A percentile compares a stretch with the other conserved stretches of the same genome.
These are phyloP conservation scores for Cyclotella kingstonii DNA, from an alignment of 108 stramenopile species.

Conservation along the genomic window DNA sequence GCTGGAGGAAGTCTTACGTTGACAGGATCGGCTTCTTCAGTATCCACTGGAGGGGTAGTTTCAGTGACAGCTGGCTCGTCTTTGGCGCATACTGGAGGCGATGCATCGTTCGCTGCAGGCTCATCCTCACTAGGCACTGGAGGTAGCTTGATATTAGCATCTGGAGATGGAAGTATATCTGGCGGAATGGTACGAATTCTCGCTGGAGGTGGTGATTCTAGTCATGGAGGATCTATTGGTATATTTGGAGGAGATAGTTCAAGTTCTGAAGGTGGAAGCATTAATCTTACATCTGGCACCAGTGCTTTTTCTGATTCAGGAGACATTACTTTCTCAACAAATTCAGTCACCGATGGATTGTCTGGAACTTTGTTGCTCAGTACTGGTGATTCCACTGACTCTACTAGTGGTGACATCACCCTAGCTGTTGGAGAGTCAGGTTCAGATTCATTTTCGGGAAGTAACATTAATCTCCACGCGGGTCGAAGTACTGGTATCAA, in stretches of 20 bases:
- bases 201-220: background rate
- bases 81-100: slow-evolving; percentile 1
- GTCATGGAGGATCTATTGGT: background rate
- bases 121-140: slow-evolving; percentile 1
- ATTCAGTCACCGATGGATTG: background rate
- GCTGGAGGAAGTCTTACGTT: too few relatives aligned
- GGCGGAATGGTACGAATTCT: background rate
- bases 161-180: slow-evolving; percentile 3
- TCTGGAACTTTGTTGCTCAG: background rate
- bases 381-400: slow-evolving; percentile 4
- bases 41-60: too few relatives aligned
- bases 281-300: background rate
- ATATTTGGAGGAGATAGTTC: background rate
- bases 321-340: background rate
- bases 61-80: slow-evolving; percentile 1
- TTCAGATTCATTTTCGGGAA: background rate
- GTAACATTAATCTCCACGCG: slow-evolving; percentile 9
- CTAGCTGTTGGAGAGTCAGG: slow-evolving; percentile 16
- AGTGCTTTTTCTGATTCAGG: background rate
- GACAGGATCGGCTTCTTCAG: too few relatives aligned
- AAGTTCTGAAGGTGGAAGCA: background rate
- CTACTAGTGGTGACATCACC: slow-evolving; percentile 8
- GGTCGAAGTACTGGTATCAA: background rate
- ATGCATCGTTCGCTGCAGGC: slow-evolving; percentile 5
- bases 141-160: background rate